A percentile compares a stretch with the other conserved stretches of the same genome.
These are phyloP conservation scores for Entophlyctis luteolus DNA, from an alignment of 192 early-diverging fungal genomes.

Conservation along the genomic window DNA sequence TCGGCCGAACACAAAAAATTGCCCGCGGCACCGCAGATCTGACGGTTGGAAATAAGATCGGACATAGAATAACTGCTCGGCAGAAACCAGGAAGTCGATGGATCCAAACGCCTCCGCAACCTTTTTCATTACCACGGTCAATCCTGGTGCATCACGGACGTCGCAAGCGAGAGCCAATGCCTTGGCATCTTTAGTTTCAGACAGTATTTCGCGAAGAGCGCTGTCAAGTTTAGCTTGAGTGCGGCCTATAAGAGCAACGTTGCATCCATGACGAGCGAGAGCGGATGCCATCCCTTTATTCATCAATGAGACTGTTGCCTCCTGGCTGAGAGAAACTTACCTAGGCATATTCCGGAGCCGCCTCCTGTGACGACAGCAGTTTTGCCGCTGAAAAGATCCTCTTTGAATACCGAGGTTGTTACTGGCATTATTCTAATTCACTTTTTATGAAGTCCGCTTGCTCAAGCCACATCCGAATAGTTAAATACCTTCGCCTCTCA, in stretches of 20 bases:
- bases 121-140: slow-evolving; percentile 57
- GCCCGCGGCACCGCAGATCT: slow-evolving; percentile 62
- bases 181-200: slow-evolving; percentile 8
- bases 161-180: slow-evolving; percentile 55
- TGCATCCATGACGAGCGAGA: slow-evolving; percentile 35
- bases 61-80: not conserved
- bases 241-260: slow-evolving; percentile 61
- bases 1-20: slow-evolving; percentile 70
- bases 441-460: no score
- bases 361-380: slow-evolving; percentile 64
- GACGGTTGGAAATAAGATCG: not conserved
- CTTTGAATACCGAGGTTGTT: slow-evolving; percentile 15
- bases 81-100: slow-evolving; percentile 57
- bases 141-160: slow-evolving; percentile 56
- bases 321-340: not conserved
- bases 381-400: slow-evolving; percentile 54
- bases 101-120: slow-evolving; percentile 60
- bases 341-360: slow-evolving; percentile 16
- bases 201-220: slow-evolving; percentile 60
- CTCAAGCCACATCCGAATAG: no score
- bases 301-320: not conserved
- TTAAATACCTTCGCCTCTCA: no score
- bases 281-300: slow-evolving; percentile 11
- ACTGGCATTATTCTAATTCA: no score
- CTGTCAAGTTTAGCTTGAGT: slow-evolving; percentile 63